A percentile compares a stretch with the other conserved stretches of the same genome.
Evolutionary conservation across 495 filamentous ascomycete species (phyloP).

Genomic region (Penicillium canariense): DNA sequence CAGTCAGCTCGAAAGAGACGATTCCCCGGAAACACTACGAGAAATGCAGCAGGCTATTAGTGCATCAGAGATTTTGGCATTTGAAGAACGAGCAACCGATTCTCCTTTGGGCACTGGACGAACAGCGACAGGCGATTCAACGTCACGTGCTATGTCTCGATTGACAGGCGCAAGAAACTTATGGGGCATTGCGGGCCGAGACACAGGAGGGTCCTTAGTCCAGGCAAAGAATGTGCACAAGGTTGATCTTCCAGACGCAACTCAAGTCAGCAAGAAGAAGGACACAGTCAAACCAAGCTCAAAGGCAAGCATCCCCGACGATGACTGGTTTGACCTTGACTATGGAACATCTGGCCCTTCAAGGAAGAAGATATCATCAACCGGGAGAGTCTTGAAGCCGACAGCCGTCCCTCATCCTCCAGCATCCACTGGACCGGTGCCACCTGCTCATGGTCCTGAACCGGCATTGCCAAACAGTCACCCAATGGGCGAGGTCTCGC

Average conservation of each 20-base stretch:
- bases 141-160: conserved; percentile 21
- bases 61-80: conserved; percentile 47
- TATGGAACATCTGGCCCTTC: conserved; percentile 23
- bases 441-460: background rate
- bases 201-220: conserved; percentile 57
- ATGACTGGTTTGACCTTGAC: conserved; percentile 37
- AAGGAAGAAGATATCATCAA: background rate
- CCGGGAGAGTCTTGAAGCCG: background rate
- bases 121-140: background rate
- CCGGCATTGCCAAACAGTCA: background rate
- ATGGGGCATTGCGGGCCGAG: conserved; percentile 69
- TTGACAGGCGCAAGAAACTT: conserved; percentile 43
- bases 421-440: background rate
- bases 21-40: conserved; percentile 65
- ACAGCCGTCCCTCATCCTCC: background rate
- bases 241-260: conserved; percentile 40
- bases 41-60: conserved; percentile 69
- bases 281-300: background rate
- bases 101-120: background rate
- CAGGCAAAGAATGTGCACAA: conserved; percentile 58
- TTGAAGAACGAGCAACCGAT: background rate
- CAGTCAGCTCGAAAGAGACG: conserved; percentile 78
- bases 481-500: background rate
- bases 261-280: background rate
- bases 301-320: conserved; percentile 1